Base-by-base conservation (phyloP, 345 rosid genomes). In the Citrus australasica region DNA sequence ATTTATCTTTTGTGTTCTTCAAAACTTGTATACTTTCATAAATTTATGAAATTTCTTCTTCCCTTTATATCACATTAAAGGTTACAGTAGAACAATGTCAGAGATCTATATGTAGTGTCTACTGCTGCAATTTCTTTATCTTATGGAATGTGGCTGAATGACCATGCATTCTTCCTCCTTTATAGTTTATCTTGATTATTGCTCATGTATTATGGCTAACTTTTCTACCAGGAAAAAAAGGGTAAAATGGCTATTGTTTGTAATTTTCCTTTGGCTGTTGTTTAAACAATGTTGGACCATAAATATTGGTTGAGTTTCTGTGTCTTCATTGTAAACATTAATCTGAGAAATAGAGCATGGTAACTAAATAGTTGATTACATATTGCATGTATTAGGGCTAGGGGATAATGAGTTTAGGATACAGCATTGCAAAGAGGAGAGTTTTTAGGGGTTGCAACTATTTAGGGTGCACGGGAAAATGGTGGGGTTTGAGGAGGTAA, bases 1-100 rank as follows among this genome's bases (percentile, higher is more conserved):
- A 42, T 81, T 74, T 64, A 59, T 64, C 76, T 67, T 78, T 72
- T 67, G n/a, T 59, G 70, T 64, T 55, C 64, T 63, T 70, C n/a
- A 27, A 65, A 40, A 27, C 25, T 56, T 46, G 6, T 76, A 17
- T 70, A 17, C 79, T 76, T 79, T 55, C 62, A 67, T 76, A 35
- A 64, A 60, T 56, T 71, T 67, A 60, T 69, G 35, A 22, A 1
- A 64, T 66, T 66, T 76, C 53, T 38, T 46, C 25, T 33, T 56
- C 42, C 21, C 16, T 72, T 71, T 66, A 21, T 62, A 16, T 63
- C 42, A 30, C 27, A 42, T 37, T 10, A 22, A 67, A 46, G 46
- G 63, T 62, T 22, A 51, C 38, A 48, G 42, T 33, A 58, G 46
- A 40, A 51, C 69, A 27, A 62, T 24, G 24, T 73, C 53, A 35